Evolutionary conservation across 805 yeast genomes (phyloP), one percentile per base, ranked within the genome.

Genomic region (Vanderwaltozyma yarrowii): DNA sequence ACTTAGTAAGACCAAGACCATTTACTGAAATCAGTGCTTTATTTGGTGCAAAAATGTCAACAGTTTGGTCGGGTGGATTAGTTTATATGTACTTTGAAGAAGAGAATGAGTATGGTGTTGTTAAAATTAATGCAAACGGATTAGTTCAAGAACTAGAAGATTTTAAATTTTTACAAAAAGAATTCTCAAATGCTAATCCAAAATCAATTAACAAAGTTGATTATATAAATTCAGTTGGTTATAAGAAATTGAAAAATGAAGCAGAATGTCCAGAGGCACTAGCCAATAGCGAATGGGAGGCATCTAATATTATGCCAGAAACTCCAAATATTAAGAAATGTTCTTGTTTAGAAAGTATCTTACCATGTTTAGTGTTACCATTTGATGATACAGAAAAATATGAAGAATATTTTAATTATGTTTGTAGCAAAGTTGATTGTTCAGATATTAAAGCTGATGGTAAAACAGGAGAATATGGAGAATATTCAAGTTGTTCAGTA

Each of bases 1-100:
- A 81, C 60, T 50, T 54, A 26, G 74, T 72, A 31, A 61, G 66
- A 45, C 89, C 88, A 48, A 73, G 92, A 64, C 71, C 70, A 32
- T 82, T 82, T 67, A 69, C 78, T 19, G 89, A 82, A 60, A 77
- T 82, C 38, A 74, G 65, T 25, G 73, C 84, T 35, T 56, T 82
- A 17, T 82, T 70, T 66, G 69, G 80, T 26, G 62, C 65, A 30
- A 69, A 78, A 32, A 82, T 82, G 94, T 74, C 84, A 23, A 74
- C 69, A 47, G 78, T 78, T 34, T 82, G 92, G 92, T 81, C 89
- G 31, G 92, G 94, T 48, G 94, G 89, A 51, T 73, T 82, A 54
- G 89, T 76, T 21, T 82, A 80, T 66, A 79, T 81, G 89, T 82
- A 78, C 63, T 82, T 76, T 64, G 76, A 82, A 62, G 89, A 82